Evolutionary conservation across 1,139 yeast genomes (phyloP).

Genomic region (Blastobotrys petasosporus): DNA sequence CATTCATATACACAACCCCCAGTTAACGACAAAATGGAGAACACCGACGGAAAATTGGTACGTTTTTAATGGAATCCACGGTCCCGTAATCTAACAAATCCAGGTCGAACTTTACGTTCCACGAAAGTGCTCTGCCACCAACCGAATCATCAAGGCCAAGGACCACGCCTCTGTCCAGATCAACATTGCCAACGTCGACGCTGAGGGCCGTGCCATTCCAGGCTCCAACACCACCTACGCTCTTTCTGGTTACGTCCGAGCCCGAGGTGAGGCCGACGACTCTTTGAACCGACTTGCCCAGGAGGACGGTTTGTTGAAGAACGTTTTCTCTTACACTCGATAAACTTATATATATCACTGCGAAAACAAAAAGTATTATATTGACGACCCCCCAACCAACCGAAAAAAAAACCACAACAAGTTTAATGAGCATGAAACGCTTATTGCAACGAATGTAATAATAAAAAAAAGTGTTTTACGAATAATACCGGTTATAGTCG

Average conservation of each 20-base stretch:
- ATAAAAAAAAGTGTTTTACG: slow-evolving; percentile 1
- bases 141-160: slow-evolving; percentile 99
- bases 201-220: slow-evolving; percentile 90
- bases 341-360: slow-evolving; percentile 41
- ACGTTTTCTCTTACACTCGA: slow-evolving; percentile 99
- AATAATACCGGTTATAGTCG: slow-evolving; percentile 6
- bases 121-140: slow-evolving; percentile 99
- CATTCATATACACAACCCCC: not conserved
- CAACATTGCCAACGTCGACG: slow-evolving; percentile 84
- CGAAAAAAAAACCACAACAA: not conserved
- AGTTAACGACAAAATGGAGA: slow-evolving; percentile 8
- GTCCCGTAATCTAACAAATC: not conserved
- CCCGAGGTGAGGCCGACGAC: slow-evolving; percentile 96
- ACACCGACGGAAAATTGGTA: slow-evolving; percentile 10
- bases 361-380: not conserved
- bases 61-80: not conserved
- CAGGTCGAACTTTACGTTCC: slow-evolving; percentile 99
- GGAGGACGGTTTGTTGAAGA: slow-evolving; percentile 96
- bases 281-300: slow-evolving; percentile 99
- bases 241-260: slow-evolving; percentile 90
- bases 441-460: not conserved
- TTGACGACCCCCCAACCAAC: not conserved
- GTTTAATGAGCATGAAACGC: not conserved
- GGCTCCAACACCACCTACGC: slow-evolving; percentile 94
- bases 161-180: slow-evolving; percentile 98